phyloP scores from a whole-genome alignment of 495 filamentous ascomycete species.

The Aspergillus affinis region DNA sequence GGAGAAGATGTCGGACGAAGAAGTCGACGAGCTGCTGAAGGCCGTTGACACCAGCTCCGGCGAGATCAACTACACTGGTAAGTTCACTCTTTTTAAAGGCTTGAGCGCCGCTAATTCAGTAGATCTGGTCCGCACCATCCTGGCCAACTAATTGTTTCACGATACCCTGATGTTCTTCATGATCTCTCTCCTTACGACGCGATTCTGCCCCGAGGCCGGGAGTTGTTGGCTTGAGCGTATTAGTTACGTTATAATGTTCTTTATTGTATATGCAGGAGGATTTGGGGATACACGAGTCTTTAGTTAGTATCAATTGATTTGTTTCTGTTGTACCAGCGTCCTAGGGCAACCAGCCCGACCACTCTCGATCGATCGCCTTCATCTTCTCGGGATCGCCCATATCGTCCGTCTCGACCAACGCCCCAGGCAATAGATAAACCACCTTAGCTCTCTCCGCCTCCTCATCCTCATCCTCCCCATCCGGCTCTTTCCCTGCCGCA shows the following conservation, averaged over 20 bases:
- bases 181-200: constrained; percentile 13
- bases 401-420: constrained; percentile 51
- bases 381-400: constrained; percentile 29
- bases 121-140: constrained; percentile 93
- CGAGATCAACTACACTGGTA: constrained; percentile 96
- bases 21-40: constrained; percentile 97
- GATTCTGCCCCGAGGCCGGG: constrained; percentile 2
- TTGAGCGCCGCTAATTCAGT: constrained; percentile 4
- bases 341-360: constrained; percentile 28
- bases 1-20: constrained; percentile 98
- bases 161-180: constrained; percentile 22
- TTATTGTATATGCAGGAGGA: constrained; percentile 15
- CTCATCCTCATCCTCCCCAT: constrained; percentile 23
- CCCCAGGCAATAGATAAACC: constrained; percentile 61
- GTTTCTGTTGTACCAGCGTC: too few species aligned
- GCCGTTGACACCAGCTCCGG: constrained; percentile 90
- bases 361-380: constrained; percentile 30
- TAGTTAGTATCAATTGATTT: neutral
- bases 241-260: constrained; percentile 5
- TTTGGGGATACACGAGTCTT: neutral
- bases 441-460: constrained; percentile 33
- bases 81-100: constrained; percentile 14
- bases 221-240: constrained; percentile 3
- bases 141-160: constrained; percentile 71
- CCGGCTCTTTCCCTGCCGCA: neutral